These are phyloP conservation scores for Ceratonia siliqua DNA, from an alignment of 306 rosid species.

Conservation along the genomic window DNA sequence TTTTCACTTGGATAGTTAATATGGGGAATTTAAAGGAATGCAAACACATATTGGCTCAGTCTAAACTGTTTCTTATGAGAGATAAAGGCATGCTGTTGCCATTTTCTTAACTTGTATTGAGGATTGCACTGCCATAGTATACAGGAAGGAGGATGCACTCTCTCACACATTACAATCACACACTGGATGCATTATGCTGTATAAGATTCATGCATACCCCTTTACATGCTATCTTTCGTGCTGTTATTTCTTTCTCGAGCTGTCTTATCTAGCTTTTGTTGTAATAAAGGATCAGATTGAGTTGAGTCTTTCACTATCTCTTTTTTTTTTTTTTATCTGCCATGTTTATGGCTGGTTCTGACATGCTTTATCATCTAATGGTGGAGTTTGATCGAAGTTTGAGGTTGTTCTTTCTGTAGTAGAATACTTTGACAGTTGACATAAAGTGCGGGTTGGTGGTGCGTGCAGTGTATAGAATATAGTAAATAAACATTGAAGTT, in stretches of 20 bases:
- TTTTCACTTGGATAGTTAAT: neutral
- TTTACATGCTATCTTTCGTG: neutral
- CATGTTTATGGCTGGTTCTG: neutral
- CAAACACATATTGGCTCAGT: neutral
- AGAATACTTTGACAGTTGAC: neutral
- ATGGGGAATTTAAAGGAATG: constrained; percentile 3
- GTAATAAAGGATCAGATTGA: neutral
- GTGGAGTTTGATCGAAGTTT: constrained; percentile 12
- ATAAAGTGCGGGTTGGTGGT: too few species aligned
- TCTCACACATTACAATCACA: neutral
- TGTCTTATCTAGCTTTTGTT: neutral
- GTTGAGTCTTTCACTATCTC: neutral
- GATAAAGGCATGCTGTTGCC: neutral
- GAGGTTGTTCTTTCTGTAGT: neutral
- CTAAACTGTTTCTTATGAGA: constrained; percentile 19
- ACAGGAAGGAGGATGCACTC: neutral
- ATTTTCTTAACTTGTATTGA: neutral
- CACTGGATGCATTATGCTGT: neutral
- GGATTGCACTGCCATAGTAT: neutral
- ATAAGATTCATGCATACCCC: neutral
- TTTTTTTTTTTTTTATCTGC: neutral
- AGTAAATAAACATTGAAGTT: neutral
- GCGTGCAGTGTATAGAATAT: too few species aligned
- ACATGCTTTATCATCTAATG: neutral
- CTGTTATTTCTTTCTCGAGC: constrained; percentile 4